These are phyloP conservation scores for Solanum lycopersicoides DNA, from an alignment of 257 asterid genomes.

Conservation along the genomic window DNA sequence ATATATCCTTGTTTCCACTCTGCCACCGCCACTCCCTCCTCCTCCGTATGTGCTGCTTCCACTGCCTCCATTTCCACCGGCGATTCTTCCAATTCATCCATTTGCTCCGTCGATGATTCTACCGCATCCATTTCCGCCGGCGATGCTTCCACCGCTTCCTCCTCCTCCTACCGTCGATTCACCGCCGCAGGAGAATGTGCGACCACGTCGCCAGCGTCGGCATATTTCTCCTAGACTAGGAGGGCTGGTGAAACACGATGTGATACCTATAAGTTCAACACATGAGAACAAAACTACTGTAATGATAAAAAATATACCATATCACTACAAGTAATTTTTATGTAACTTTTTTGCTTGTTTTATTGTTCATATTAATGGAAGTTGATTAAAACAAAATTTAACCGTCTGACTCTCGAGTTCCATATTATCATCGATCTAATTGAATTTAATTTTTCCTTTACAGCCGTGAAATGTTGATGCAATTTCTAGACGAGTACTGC, in stretches of 20 bases:
- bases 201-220: not conserved
- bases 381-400: not conserved
- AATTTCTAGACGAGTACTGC: constrained; percentile 40
- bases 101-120: not conserved
- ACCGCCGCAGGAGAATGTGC: not conserved
- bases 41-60: not conserved
- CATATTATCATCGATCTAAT: not conserved
- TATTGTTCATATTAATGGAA: not conserved
- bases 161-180: not conserved
- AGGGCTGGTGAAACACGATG: not conserved
- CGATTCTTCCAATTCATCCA: not conserved
- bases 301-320: constrained; percentile 62
- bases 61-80: not conserved
- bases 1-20: not conserved
- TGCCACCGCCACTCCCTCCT: not conserved
- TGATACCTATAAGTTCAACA: constrained; percentile 14
- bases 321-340: constrained; percentile 27
- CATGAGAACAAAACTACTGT: constrained; percentile 26
- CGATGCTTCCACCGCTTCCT: not conserved
- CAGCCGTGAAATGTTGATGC: constrained; percentile 31
- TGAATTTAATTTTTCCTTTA: not conserved
- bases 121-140: not conserved
- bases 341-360: not conserved
- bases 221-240: not conserved
- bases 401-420: not conserved